Evolutionary conservation across 139 green algal species (phyloP), one percentile per base, ranked within the genome.

Genomic region (Mesotaenium endlicherianum): DNA sequence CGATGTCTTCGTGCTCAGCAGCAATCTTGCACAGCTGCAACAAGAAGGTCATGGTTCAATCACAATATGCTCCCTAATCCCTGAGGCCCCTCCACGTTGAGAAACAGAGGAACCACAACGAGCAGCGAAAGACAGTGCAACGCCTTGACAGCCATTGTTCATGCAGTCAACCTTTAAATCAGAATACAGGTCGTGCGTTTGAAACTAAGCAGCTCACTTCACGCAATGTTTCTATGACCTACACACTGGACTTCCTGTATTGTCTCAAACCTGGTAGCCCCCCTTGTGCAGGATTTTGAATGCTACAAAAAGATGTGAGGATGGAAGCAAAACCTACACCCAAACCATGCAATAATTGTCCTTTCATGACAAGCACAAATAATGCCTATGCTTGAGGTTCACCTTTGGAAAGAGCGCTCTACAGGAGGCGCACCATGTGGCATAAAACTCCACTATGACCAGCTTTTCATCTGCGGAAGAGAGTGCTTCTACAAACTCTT

Each of bases 371-470:
- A n/a, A n/a, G n/a, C n/a, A n/a, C n/a, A n/a, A n/a, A n/a, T n/a
- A n/a, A n/a, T n/a, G n/a, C n/a, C n/a, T n/a, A n/a, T n/a, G n/a
- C n/a, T n/a, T n/a, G 11, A 72, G 60, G 43, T 38, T 82, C 50
- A 88, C 83, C 77, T 98, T 98, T 0, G 95, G 95, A 75, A 94
- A 98, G 11, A 98, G 82, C 0, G 92, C 93, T 38, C 93, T 89
- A 86, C 95, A 98, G 1, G 95, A 95, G 2, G 91, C 89, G 86
- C 95, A 98, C 95, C 95, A 98, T 0, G 85, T 90, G 3, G 93
- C 95, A 77, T 92, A 98, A 55, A 98, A 96, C 68, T 98, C 95
- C 0, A 98, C 91, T 34, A 98, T 90, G 0, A 98, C 94, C 1
- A 98, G 90, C 42, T 75, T 86, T 76, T 97, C 93, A 0, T 88